Conservation (phyloP, 2,329 filamentous ascomycete genomes). For the Trichophyton verrucosum region DNA sequence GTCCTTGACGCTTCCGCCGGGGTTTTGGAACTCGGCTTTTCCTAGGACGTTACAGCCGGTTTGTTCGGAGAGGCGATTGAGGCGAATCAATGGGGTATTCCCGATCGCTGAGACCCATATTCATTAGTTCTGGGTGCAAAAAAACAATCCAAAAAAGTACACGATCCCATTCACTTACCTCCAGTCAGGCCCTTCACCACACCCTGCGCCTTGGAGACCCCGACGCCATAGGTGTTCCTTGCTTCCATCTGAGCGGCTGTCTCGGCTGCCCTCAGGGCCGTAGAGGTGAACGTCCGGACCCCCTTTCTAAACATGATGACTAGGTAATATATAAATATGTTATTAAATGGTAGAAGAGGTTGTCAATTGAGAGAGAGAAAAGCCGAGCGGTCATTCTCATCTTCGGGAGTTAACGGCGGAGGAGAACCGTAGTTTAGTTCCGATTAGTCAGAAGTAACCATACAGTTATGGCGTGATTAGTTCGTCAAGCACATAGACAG, state of each 20-base stretch:
- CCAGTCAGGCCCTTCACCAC: conserved; percentile 66
- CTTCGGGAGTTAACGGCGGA: not conserved
- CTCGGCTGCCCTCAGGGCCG: conserved; percentile 44
- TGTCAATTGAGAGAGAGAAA: not conserved
- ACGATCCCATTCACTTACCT: conserved; percentile 44
- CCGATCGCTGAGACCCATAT: conserved; percentile 61
- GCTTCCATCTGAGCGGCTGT: conserved; percentile 35
- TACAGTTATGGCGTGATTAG: not conserved
- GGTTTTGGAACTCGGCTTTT: conserved; percentile 98
- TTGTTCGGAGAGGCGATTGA: conserved; percentile 76
- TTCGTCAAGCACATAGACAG: not conserved
- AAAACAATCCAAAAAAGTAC: not conserved
- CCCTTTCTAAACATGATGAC: conserved; percentile 55
- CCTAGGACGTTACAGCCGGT: conserved; percentile 90
- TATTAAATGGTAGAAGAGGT: not conserved
- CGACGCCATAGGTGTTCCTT: conserved; percentile 50
- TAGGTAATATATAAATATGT: not conserved
- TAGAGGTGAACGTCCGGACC: conserved; percentile 54
- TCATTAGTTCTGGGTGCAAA: not conserved
- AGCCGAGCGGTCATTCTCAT: not conserved
- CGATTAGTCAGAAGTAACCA: not conserved
- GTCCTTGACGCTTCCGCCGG: conserved; percentile 91
- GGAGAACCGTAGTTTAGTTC: not conserved
- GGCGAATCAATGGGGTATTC: conserved; percentile 85
- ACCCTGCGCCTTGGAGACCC: conserved; percentile 68